Conservation (phyloP, 1,284 basidiomycete species). For the Apiotrichum montevideense region DNA sequence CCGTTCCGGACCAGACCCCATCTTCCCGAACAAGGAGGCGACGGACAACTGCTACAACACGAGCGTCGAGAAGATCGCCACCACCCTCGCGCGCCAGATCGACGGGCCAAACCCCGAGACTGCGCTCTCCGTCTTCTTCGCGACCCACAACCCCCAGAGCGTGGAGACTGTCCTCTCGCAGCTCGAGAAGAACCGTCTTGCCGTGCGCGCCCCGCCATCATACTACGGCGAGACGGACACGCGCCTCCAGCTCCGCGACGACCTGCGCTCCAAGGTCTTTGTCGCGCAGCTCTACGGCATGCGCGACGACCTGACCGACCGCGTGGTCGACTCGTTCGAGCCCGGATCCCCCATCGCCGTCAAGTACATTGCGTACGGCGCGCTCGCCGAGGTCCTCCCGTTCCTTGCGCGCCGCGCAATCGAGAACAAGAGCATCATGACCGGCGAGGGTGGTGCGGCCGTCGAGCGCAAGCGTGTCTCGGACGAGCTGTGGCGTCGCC, state of each 20-base stretch:
- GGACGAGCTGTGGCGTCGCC: slow-evolving; percentile 18
- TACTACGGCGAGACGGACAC: background rate
- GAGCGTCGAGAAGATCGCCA: slow-evolving; percentile 60
- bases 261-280: slow-evolving; percentile 55
- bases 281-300: slow-evolving; percentile 85
- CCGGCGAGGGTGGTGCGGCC: slow-evolving; percentile 54
- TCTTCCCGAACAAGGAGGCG: slow-evolving; percentile 53
- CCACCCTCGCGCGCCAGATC: slow-evolving; percentile 39
- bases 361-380: slow-evolving; percentile 80
- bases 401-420: slow-evolving; percentile 67
- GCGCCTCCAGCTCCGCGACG: slow-evolving; percentile 10
- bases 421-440: slow-evolving; percentile 68
- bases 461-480: slow-evolving; percentile 50
- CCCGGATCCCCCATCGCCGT: slow-evolving; percentile 61
- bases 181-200: slow-evolving; percentile 58
- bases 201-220: slow-evolving; percentile 19
- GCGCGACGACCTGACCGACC: slow-evolving; percentile 71
- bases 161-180: slow-evolving; percentile 58
- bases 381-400: slow-evolving; percentile 68
- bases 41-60: slow-evolving; percentile 76
- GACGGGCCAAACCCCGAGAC: slow-evolving; percentile 49
- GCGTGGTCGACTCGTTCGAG: slow-evolving; percentile 57
- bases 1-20: slow-evolving; percentile 43
- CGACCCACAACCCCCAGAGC: slow-evolving; percentile 75
- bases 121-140: slow-evolving; percentile 67